phyloP scores from a whole-genome alignment of 2,329 filamentous ascomycete genomes.

The Trichoderma atrobrunneum region DNA sequence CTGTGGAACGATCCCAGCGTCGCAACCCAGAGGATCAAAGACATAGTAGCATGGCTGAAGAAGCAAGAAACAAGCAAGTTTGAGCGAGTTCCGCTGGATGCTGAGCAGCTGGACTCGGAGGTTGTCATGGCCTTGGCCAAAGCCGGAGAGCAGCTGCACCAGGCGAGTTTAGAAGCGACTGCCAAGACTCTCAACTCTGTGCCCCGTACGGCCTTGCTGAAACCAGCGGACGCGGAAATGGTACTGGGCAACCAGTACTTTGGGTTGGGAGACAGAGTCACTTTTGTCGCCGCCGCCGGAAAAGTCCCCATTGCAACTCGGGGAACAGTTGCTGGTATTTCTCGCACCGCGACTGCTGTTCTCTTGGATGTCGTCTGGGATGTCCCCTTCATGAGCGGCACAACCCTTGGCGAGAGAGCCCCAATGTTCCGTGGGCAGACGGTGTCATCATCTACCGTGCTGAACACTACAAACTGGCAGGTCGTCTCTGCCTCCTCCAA shows the following conservation, averaged over 20 bases:
- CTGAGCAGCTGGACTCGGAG: constrained; percentile 91
- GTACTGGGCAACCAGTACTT: constrained; percentile 83
- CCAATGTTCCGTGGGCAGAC: constrained; percentile 93
- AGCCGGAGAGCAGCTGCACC: constrained; percentile 64
- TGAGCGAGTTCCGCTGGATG: constrained; percentile 92
- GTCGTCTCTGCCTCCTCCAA: constrained; percentile 64
- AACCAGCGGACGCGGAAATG: constrained; percentile 94
- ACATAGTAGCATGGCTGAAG: constrained; percentile 92
- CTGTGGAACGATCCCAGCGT: constrained; percentile 73
- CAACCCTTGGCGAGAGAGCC: constrained; percentile 83
- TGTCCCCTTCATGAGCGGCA: constrained; percentile 93
- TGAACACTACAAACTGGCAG: constrained; percentile 83
- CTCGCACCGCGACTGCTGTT: constrained; percentile 76
- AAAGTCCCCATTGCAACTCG: constrained; percentile 90
- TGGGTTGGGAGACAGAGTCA: constrained; percentile 80
- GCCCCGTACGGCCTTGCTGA: constrained; percentile 81
- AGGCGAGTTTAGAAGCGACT: constrained; percentile 51
- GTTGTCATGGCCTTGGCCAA: constrained; percentile 78
- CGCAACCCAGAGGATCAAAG: constrained; percentile 80
- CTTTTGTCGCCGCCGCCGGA: constrained; percentile 88
- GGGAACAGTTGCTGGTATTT: constrained; percentile 93
- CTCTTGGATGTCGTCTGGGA: constrained; percentile 94
- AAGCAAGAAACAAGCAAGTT: constrained; percentile 86
- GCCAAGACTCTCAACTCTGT: constrained; percentile 74
- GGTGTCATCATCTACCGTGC: constrained; percentile 79